Evolutionary conservation across 768 basidiomycete genomes (phyloP), one percentile per base, ranked within the genome.

Genomic region (Stropharia rugosoannulata): DNA sequence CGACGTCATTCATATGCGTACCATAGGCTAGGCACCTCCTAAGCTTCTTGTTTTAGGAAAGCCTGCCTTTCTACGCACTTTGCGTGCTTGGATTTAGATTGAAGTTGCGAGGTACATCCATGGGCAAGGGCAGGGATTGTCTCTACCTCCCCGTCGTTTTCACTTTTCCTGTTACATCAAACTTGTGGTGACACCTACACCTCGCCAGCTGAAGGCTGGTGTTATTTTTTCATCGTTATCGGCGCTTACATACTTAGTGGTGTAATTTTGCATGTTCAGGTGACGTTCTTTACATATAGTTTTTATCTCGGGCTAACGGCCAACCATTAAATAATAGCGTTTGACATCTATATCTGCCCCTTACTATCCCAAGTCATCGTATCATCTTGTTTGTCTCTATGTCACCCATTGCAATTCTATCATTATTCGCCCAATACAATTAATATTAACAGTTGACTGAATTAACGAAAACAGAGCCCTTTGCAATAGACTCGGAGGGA

Each of bases 191-290:
- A 37, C 49, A 41, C 44, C n/a, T 35, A 43, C 40, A 55, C 48
- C 54, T 22, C 46, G 41, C 46, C 53, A 62, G 66, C 66, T 67
- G 57, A 65, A 62, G 66, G 64, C 64, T 56, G 60, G 60, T 59
- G 39, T 58, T 57, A 36, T 56, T 44, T 39, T 41, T 48, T 55
- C 37, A 25, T 12, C 22, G 43, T 49, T 18, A 51, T 32, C 16
- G 50, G 18, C 18, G 18, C 42, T 56, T 43, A 48, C 54, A 45
- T 58, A 49, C 49, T 47, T 51, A 35, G 51, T 43, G 36, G 41
- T 52, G 10, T 38, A 36, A 22, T 9, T 32, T 12, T 43, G 27
- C 25, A 54, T 61, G 32, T 55, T 54, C 54, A 54, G 54, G 53
- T 56, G 59, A 51, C 38, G 29, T 53, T 49, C 43, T 39, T 56